Conservation (phyloP, 148 eudicot genomes). For the Vaccinium darrowii region DNA sequence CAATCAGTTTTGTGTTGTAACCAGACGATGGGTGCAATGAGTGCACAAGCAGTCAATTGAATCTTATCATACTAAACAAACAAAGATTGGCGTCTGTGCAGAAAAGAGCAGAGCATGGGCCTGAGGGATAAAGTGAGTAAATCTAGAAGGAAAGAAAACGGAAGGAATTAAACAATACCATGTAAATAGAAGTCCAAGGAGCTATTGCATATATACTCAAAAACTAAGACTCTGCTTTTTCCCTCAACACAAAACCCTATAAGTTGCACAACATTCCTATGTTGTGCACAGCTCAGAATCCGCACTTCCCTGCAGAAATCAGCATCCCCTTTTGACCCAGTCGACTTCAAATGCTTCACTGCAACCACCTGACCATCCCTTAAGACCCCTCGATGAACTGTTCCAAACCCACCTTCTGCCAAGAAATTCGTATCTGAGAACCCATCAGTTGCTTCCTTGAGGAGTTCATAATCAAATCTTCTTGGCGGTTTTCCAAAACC, state of each 20-base stretch:
- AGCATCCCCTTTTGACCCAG: constrained; percentile 66
- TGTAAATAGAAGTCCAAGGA: constrained; percentile 84
- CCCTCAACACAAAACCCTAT: constrained; percentile 78
- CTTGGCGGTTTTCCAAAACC: constrained; percentile 76
- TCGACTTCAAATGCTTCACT: constrained; percentile 68
- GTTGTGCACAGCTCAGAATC: constrained; percentile 88
- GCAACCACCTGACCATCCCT: constrained; percentile 76
- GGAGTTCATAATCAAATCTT: constrained; percentile 56
- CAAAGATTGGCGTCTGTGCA: background rate
- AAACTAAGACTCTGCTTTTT: constrained; percentile 61
- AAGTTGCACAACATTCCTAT: constrained; percentile 83
- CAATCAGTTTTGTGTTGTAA: background rate
- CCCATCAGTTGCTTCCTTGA: constrained; percentile 64
- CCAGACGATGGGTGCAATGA: background rate
- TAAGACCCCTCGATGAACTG: constrained; percentile 67
- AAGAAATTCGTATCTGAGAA: constrained; percentile 71
- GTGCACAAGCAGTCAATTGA: background rate
- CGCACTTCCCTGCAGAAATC: constrained; percentile 86
- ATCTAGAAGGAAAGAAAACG: background rate
- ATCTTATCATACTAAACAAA: background rate
- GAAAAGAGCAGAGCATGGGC: background rate
- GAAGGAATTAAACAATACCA: constrained; percentile 37
- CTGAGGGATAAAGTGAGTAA: background rate
- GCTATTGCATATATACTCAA: constrained; percentile 78
- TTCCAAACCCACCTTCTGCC: constrained; percentile 74